phyloP scores from a whole-genome alignment of 23 red algal species.

The Pyropia haitanensis region DNA sequence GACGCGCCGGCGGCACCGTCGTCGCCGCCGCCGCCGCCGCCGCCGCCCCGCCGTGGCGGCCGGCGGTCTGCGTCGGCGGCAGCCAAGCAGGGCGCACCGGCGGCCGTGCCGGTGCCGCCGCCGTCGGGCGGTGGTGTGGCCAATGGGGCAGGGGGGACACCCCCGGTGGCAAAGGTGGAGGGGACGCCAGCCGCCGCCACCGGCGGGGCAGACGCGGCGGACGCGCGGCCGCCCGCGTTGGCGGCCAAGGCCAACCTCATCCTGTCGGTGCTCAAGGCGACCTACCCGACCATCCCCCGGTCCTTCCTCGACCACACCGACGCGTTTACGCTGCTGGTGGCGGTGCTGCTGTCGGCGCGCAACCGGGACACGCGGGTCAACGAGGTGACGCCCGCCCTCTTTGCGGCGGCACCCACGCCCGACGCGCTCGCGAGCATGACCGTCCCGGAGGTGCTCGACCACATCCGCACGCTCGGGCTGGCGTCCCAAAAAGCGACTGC shows the following conservation, averaged over 20 bases:
- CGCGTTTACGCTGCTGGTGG: conserved; percentile 67
- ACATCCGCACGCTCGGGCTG: conserved; percentile 55
- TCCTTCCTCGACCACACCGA: conserved; percentile 58
- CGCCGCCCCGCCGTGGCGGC: too few species aligned
- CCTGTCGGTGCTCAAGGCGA: conserved; percentile 2
- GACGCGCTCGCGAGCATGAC: conserved; percentile 21
- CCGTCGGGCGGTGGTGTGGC: too few species aligned
- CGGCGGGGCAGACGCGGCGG: background rate
- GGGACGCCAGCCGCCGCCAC: too few species aligned
- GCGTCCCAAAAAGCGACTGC: conserved; percentile 48
- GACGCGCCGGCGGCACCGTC: too few species aligned
- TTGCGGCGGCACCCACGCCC: conserved; percentile 34
- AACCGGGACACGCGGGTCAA: conserved; percentile 60
- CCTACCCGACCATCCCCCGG: conserved; percentile 37
- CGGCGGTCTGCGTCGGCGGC: too few species aligned
- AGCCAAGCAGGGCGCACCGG: too few species aligned
- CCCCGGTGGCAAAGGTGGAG: background rate
- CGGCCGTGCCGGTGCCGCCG: too few species aligned
- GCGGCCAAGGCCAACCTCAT: conserved; percentile 50
- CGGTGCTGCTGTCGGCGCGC: conserved; percentile 68
- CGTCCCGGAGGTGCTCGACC: conserved; percentile 12
- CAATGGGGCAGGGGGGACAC: too few species aligned
- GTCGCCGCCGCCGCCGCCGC: too few species aligned
- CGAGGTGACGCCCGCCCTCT: conserved; percentile 58
- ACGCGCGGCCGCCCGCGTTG: conserved; percentile 21